phyloP scores from a whole-genome alignment of 1,284 basidiomycete species.

The Malassezia equina region DNA sequence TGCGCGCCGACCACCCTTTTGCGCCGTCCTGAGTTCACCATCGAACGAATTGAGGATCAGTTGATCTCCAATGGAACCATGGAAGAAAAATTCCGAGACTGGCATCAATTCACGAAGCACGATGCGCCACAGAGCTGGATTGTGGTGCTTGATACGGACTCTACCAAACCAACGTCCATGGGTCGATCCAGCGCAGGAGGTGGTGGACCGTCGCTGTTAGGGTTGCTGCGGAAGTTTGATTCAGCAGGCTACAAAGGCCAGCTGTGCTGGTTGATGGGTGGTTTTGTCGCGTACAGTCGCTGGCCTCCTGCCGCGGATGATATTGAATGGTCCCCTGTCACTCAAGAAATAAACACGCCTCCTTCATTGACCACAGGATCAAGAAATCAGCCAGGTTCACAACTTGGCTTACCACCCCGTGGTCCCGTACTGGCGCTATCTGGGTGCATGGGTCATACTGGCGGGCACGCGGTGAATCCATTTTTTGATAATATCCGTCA shows the following conservation, averaged over 20 bases:
- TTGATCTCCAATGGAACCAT: constrained; percentile 30
- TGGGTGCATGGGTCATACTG: constrained; percentile 8
- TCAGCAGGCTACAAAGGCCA: constrained; percentile 35
- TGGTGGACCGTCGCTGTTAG: constrained; percentile 38
- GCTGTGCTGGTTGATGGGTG: constrained; percentile 43
- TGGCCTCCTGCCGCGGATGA: not conserved
- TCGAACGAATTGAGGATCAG: constrained; percentile 39
- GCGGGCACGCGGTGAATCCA: constrained; percentile 41
- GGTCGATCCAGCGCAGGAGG: constrained; percentile 38
- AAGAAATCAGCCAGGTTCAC: not conserved
- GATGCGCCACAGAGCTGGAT: constrained; percentile 15
- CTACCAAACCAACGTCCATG: constrained; percentile 23
- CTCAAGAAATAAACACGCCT: not conserved
- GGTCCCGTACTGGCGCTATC: constrained; percentile 1
- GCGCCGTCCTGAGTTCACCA: constrained; percentile 37
- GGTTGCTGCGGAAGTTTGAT: constrained; percentile 44
- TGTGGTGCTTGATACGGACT: constrained; percentile 42
- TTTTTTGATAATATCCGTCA: constrained; percentile 83
- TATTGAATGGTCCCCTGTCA: not conserved
- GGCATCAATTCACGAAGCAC: constrained; percentile 13
- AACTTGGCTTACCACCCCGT: not conserved
- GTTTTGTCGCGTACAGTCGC: constrained; percentile 20
- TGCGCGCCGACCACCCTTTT: constrained; percentile 88
- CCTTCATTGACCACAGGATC: not conserved
- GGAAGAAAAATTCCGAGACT: constrained; percentile 21